Evolutionary conservation across 768 basidiomycete genomes (phyloP).

Genomic region (Boletus sp.): DNA sequence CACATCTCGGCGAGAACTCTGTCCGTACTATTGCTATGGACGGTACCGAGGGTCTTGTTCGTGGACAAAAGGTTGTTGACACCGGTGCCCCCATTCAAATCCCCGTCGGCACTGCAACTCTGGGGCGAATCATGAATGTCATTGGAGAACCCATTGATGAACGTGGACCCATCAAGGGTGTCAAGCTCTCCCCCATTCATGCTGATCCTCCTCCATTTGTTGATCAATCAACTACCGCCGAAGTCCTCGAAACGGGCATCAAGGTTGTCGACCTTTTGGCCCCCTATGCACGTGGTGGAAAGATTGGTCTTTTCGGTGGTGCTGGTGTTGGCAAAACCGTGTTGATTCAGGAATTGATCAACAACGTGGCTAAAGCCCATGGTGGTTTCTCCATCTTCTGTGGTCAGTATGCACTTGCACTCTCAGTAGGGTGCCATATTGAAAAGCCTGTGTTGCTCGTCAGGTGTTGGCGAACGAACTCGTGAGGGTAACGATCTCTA

Average conservation of each 20-base stretch:
- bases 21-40: conserved; percentile 99
- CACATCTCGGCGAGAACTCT: conserved; percentile 98
- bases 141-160: conserved; percentile 99
- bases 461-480: conserved; percentile 99
- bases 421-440: background rate
- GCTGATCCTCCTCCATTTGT: conserved; percentile 97
- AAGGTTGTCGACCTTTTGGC: conserved; percentile 99
- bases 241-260: conserved; percentile 99
- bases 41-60: conserved; percentile 99
- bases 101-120: conserved; percentile 90
- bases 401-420: conserved; percentile 45
- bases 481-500: conserved; percentile 99
- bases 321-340: conserved; percentile 99
- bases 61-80: conserved; percentile 96
- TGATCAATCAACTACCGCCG: conserved; percentile 97
- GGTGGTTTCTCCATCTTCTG: conserved; percentile 99
- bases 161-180: conserved; percentile 97
- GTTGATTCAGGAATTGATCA: conserved; percentile 99
- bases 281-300: conserved; percentile 99
- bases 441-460: conserved; percentile 6
- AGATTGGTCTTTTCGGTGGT: conserved; percentile 99
- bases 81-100: conserved; percentile 96
- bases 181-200: conserved; percentile 89
- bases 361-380: conserved; percentile 99
- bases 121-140: conserved; percentile 99